Base-by-base conservation (phyloP, 768 basidiomycete species). In the Xanthoconium stramineum region DNA sequence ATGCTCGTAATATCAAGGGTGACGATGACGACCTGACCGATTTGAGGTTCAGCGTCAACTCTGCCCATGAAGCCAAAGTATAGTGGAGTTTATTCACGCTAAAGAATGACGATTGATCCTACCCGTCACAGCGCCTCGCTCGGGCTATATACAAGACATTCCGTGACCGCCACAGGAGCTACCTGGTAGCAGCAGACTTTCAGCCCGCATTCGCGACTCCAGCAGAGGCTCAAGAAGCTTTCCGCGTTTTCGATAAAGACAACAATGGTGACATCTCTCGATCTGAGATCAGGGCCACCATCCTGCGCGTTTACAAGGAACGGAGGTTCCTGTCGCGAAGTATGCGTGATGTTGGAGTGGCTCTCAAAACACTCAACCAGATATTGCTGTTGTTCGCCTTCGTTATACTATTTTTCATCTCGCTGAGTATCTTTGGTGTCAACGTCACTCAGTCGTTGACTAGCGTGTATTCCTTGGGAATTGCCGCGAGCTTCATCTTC, bases 401-500 rank as follows among this genome's bases (percentile, higher is more conserved):
- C 38, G 65, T 88, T 40, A 74, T 90, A 47, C 66, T 89, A 53
- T 86, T 89, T 68, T 88, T 91, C 71, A 80, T 91, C 69, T 80
- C 84, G 53, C 72, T 91, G 56, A 85, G 84, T 57, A 75, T 91
- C 30, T 91, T 91, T 67, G 81, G 84, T 3, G 82, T 91, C 38
- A 70, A 85, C 40, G 74, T 90, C 36, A 80, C 79, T n/a, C 74
- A 78, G 54, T 84, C 83, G 30, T 63, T 90, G 69, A 83, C 87
- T 38, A 88, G 87, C 68, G 74, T 89, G 58, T 91, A 91, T 68
- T 79, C 89, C 17, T 65, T 91, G 61, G 82, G 76, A 13, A 81
- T 92, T 56, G 90, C 85, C 6, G 83, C 82, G 11, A 89, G 88
- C 67, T 92, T 92, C 64, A 79, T 92, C 61, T 92, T 92, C 78